These are phyloP conservation scores for Rosellinia necatrix DNA, from an alignment of 2,329 filamentous ascomycete species.

Conservation along the genomic window DNA sequence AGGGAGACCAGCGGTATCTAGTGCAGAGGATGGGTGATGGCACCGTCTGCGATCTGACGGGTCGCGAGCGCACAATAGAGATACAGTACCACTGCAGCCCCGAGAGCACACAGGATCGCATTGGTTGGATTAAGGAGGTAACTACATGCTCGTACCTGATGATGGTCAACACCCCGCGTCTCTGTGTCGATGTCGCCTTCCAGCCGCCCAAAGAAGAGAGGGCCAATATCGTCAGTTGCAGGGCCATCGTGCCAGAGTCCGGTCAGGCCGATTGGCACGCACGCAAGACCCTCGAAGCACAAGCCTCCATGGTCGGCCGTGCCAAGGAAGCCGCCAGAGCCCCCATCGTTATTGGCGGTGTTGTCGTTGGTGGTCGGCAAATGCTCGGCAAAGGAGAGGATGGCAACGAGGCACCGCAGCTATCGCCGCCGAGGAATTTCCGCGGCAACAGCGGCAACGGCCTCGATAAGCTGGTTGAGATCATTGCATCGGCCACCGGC, in stretches of 20 bases:
- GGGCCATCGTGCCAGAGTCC: constrained; percentile 67
- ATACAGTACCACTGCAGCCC: constrained; percentile 82
- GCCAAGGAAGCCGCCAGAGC: constrained; percentile 32
- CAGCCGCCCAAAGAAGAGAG: constrained; percentile 77
- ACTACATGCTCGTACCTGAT: constrained; percentile 91
- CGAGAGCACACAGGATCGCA: constrained; percentile 71
- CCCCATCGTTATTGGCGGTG: constrained; percentile 54
- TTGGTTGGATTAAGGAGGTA: constrained; percentile 91
- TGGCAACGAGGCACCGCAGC: constrained; percentile 51
- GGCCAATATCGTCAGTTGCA: constrained; percentile 77
- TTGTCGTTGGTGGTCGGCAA: constrained; percentile 57
- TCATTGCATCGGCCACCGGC: constrained; percentile 51
- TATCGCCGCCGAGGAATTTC: constrained; percentile 52
- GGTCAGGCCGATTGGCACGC: constrained; percentile 48
- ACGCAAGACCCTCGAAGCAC: constrained; percentile 45
- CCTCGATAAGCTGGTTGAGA: constrained; percentile 44
- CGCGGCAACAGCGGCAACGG: constrained; percentile 34
- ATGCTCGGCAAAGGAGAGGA: constrained; percentile 54
- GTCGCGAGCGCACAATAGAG: constrained; percentile 79
- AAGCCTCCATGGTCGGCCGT: constrained; percentile 42
- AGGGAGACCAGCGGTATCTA: constrained; percentile 83
- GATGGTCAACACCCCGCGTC: constrained; percentile 85
- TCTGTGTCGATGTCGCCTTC: constrained; percentile 88
- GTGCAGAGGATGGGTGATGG: constrained; percentile 81
- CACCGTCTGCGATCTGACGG: constrained; percentile 85